Percentiles rank a stretch among this genome's conserved stretches.
These are phyloP conservation scores for Chlamydomonas reinhardtii DNA, from an alignment of 163 green algal species.

Conservation along the genomic window DNA sequence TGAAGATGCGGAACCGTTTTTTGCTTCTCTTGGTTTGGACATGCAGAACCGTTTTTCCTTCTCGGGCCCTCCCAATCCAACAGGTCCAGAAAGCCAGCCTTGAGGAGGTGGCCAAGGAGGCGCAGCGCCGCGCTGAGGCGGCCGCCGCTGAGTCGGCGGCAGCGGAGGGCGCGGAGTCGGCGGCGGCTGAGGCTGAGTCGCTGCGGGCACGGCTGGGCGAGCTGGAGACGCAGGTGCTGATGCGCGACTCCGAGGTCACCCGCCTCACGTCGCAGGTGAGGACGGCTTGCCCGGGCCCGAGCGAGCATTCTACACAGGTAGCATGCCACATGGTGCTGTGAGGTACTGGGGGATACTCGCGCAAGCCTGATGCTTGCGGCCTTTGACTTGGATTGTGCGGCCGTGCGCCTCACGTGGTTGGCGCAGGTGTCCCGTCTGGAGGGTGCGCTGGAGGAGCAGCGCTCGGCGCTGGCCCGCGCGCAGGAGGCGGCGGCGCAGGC, in stretches of 20 bases:
- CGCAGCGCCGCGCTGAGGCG: neutral
- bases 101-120: conserved; percentile 35
- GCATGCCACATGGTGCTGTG: too few relatives aligned
- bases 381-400: neutral
- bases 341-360: too few relatives aligned
- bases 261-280: conserved; percentile 39
- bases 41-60: too few relatives aligned
- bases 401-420: too few relatives aligned
- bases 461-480: neutral
- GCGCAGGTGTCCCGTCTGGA: neutral
- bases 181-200: neutral
- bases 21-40: too few relatives aligned
- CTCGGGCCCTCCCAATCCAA: too few relatives aligned
- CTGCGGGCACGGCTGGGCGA: neutral
- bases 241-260: conserved; percentile 34
- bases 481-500: neutral
- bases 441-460: conserved; percentile 24
- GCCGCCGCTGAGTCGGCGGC: neutral
- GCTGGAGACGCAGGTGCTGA: conserved; percentile 48
- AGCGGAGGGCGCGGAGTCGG: neutral
- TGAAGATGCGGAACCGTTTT: too few relatives aligned
- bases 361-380: neutral
- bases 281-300: too few relatives aligned
- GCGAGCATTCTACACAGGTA: too few relatives aligned
- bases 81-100: conserved; percentile 26